Conservation (phyloP, 2,329 filamentous ascomycete species). For the Zopfia rhizophila region DNA sequence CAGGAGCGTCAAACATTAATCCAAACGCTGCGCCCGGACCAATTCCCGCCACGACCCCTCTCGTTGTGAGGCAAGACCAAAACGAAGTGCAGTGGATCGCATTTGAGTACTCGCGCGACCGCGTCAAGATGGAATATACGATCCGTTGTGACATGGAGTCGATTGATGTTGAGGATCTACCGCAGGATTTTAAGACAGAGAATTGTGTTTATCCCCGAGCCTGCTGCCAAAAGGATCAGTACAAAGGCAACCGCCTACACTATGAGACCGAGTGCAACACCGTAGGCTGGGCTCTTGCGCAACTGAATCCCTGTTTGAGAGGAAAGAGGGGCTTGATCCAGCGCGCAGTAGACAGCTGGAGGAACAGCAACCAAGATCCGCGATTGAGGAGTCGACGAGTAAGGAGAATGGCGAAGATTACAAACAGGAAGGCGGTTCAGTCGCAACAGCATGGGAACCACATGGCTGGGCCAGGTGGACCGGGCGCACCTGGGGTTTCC, state of each 20-base stretch:
- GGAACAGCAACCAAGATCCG: constrained; percentile 98
- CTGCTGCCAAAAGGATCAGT: constrained; percentile 94
- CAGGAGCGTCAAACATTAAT: constrained; percentile 69
- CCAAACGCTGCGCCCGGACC: constrained; percentile 93
- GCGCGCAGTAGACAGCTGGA: constrained; percentile 96
- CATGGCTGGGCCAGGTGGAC: constrained; percentile 72
- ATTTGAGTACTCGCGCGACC: constrained; percentile 95
- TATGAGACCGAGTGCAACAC: constrained; percentile 99
- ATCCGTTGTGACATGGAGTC: constrained; percentile 98
- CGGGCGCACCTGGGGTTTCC: constrained; percentile 73
- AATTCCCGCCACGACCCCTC: constrained; percentile 93
- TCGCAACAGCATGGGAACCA: constrained; percentile 69
- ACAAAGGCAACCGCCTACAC: constrained; percentile 92
- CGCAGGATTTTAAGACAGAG: constrained; percentile 92
- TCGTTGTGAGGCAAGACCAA: constrained; percentile 92
- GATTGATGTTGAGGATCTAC: constrained; percentile 87
- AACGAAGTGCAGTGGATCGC: constrained; percentile 99
- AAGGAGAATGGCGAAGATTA: constrained; percentile 95
- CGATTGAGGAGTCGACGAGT: constrained; percentile 90
- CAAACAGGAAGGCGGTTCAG: constrained; percentile 79
- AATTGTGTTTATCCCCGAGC: constrained; percentile 98
- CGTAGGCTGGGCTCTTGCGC: constrained; percentile 98
- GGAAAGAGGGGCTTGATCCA: constrained; percentile 97
- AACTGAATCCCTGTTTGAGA: constrained; percentile 88
- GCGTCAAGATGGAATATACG: constrained; percentile 99